phyloP scores from a whole-genome alignment of 1,284 basidiomycete genomes.

The Mycena sp. region DNA sequence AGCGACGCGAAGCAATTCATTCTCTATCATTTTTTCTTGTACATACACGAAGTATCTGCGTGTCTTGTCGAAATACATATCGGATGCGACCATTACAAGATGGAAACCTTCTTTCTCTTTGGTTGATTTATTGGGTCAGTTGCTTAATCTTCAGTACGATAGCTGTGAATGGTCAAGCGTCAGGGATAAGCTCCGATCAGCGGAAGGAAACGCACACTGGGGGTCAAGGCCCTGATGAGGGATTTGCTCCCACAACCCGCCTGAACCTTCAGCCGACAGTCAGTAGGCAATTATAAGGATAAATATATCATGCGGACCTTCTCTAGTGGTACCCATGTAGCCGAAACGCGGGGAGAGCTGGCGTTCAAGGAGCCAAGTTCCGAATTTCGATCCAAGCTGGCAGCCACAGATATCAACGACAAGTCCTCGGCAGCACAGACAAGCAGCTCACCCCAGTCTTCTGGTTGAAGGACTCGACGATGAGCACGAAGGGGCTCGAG shows the following conservation, averaged over 20 bases:
- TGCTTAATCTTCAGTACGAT: constrained; percentile 74
- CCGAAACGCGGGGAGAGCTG: constrained; percentile 80
- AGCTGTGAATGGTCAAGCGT: too few relatives aligned
- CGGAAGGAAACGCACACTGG: too few relatives aligned
- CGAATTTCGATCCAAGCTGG: constrained; percentile 82
- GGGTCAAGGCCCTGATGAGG: constrained; percentile 78
- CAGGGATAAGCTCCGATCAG: too few relatives aligned
- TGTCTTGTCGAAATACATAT: constrained; percentile 15
- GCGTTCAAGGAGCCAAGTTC: constrained; percentile 86
- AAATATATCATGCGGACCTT: constrained; percentile 69
- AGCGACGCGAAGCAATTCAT: background rate
- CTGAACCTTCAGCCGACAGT: constrained; percentile 58
- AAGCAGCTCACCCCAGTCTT: constrained; percentile 75
- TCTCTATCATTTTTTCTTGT: constrained; percentile 7
- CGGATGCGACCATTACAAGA: background rate
- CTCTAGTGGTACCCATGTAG: constrained; percentile 83
- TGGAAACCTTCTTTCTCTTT: background rate
- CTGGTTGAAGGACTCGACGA: constrained; percentile 87
- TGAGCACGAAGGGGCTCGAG: constrained; percentile 76
- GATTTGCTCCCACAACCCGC: constrained; percentile 86
- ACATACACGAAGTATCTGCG: constrained; percentile 20
- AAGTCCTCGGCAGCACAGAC: background rate
- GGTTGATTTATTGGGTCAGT: constrained; percentile 36
- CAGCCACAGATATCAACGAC: background rate
- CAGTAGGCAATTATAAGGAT: constrained; percentile 9